Percentiles rank a stretch among this genome's conserved stretches.
These are phyloP conservation scores for Yamadazyma dendronema DNA, from an alignment of 1,139 yeast genomes.

Conservation along the genomic window DNA sequence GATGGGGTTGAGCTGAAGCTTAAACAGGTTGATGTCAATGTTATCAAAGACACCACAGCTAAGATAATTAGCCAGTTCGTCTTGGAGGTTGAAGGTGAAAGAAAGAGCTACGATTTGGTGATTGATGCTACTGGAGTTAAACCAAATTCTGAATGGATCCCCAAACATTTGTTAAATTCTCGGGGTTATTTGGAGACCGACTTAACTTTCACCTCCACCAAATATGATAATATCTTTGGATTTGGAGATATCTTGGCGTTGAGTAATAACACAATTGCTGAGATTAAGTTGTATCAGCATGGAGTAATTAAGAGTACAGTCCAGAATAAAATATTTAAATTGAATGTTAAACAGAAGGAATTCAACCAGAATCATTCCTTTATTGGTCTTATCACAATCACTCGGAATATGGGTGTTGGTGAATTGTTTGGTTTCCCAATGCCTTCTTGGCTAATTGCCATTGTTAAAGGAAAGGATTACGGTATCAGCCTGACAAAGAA, in stretches of 20 bases:
- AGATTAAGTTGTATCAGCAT: constrained; percentile 18
- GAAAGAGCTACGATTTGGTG: constrained; percentile 20
- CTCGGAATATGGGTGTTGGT: constrained; percentile 30
- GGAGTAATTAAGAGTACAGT: constrained; percentile 13
- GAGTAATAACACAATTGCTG: constrained; percentile 18
- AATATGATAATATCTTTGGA: constrained; percentile 21
- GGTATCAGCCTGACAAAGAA: neutral
- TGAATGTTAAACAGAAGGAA: neutral
- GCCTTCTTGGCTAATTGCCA: constrained; percentile 22
- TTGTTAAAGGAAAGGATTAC: constrained; percentile 16
- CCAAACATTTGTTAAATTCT: constrained; percentile 11
- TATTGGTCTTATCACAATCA: constrained; percentile 23
- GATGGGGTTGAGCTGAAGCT: constrained; percentile 20
- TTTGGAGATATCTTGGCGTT: constrained; percentile 25
- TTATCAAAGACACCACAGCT: constrained; percentile 15
- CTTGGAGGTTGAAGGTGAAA: constrained; percentile 14
- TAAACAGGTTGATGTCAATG: constrained; percentile 18
- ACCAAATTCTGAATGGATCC: constrained; percentile 24
- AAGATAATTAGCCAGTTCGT: neutral
- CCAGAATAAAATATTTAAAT: constrained; percentile 11
- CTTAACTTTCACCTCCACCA: constrained; percentile 17
- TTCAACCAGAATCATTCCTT: neutral
- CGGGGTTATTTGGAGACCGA: constrained; percentile 22
- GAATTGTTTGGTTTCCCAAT: constrained; percentile 18
- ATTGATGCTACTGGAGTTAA: constrained; percentile 16